These are phyloP conservation scores for Anisodus tanguticus DNA, from an alignment of 257 asterid species.

Conservation along the genomic window DNA sequence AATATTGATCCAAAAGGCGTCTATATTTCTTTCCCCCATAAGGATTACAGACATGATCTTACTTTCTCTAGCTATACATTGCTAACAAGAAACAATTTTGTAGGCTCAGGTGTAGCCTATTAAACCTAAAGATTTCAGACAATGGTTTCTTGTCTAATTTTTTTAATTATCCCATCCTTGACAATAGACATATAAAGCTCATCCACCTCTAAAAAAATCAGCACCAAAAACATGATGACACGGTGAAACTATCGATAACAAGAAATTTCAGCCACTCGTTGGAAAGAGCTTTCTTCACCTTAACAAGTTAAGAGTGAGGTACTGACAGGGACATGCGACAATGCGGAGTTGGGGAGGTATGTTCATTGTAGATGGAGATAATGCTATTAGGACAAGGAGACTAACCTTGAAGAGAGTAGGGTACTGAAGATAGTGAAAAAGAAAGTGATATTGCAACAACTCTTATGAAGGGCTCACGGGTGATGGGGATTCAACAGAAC, in stretches of 20 bases:
- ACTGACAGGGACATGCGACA: not conserved
- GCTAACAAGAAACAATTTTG: not conserved
- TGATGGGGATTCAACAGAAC: not conserved
- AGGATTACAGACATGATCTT: not conserved
- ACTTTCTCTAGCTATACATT: not conserved
- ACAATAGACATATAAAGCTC: not conserved
- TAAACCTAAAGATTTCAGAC: not conserved
- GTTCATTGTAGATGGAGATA: not conserved
- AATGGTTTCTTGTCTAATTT: not conserved
- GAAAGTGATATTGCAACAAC: not conserved
- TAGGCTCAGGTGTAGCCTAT: not conserved
- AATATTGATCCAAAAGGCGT: not conserved
- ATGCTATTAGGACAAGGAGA: not conserved
- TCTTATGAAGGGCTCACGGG: not conserved
- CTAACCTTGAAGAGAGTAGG: not conserved
- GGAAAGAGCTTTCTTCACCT: not conserved
- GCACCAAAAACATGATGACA: not conserved
- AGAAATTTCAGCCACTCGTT: not conserved
- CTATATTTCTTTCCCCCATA: not conserved
- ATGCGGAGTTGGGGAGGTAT: not conserved
- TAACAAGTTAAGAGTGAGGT: not conserved
- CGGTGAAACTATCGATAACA: not conserved
- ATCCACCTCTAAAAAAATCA: not conserved
- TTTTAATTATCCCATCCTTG: not conserved
- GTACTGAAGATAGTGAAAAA: not conserved